Evolutionary conservation across 805 yeast genomes (phyloP).

Genomic region (Pichia manshurica): DNA sequence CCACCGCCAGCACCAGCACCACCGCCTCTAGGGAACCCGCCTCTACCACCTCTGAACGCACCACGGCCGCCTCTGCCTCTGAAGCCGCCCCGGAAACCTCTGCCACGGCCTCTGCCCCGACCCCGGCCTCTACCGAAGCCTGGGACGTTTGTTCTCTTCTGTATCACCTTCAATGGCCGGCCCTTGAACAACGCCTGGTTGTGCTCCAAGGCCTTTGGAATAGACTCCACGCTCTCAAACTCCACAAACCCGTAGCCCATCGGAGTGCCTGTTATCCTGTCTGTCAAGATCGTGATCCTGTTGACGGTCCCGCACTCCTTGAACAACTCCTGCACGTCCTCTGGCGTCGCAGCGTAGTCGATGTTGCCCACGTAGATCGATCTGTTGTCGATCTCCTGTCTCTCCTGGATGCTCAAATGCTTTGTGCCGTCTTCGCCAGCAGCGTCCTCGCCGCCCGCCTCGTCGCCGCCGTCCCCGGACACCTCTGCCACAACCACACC

Average conservation of each 20-base stretch:
- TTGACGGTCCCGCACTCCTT: constrained; percentile 65
- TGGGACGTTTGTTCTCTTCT: constrained; percentile 79
- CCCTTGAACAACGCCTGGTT: constrained; percentile 65
- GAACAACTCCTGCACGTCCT: constrained; percentile 72
- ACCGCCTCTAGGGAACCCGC: constrained; percentile 28
- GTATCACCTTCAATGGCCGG: constrained; percentile 64
- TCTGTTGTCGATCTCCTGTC: constrained; percentile 67
- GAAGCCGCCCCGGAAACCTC: constrained; percentile 17
- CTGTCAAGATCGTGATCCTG: constrained; percentile 70
- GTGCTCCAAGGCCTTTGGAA: constrained; percentile 54
- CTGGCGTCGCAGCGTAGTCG: constrained; percentile 72
- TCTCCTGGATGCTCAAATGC: constrained; percentile 25
- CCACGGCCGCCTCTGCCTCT: constrained; percentile 34
- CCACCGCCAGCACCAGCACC: constrained; percentile 15
- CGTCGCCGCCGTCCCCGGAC: neutral
- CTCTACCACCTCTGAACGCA: constrained; percentile 15
- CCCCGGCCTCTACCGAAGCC: constrained; percentile 47
- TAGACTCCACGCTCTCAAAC: constrained; percentile 62
- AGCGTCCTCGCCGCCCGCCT: neutral
- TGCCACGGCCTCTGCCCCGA: constrained; percentile 27
- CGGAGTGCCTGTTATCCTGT: constrained; percentile 73
- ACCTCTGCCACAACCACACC: constrained; percentile 6
- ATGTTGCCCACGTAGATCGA: constrained; percentile 82
- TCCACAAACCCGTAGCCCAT: constrained; percentile 87
- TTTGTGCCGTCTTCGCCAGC: neutral